Conservation (phyloP, 2,329 filamentous ascomycete genomes). For the Fusarium penzigii region DNA sequence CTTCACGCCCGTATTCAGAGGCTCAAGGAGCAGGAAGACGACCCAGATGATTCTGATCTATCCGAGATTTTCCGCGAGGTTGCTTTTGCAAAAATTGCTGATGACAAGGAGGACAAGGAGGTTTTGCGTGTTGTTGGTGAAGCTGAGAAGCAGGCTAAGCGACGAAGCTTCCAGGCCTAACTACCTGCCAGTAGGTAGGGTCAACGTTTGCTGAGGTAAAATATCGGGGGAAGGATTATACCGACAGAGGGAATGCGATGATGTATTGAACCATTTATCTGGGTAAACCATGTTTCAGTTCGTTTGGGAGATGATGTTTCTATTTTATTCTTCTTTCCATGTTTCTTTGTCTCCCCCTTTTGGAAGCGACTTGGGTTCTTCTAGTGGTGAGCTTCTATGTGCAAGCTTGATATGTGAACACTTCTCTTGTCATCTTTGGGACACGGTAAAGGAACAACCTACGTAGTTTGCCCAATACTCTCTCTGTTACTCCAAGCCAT, state of each 20-base stretch:
- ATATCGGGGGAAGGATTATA: background rate
- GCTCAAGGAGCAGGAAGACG: constrained; percentile 91
- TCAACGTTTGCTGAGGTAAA: background rate
- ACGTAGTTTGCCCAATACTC: too few species aligned
- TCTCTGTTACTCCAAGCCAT: too few species aligned
- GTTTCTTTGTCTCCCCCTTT: too few species aligned
- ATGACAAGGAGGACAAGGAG: constrained; percentile 75
- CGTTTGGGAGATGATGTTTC: too few species aligned
- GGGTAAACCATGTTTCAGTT: background rate
- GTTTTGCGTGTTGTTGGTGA: constrained; percentile 66
- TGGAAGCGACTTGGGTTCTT: too few species aligned
- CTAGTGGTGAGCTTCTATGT: too few species aligned
- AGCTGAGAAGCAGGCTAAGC: constrained; percentile 51
- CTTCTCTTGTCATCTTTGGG: too few species aligned
- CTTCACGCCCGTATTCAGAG: constrained; percentile 93
- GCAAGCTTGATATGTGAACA: too few species aligned
- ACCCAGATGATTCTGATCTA: constrained; percentile 69
- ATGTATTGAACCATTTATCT: background rate
- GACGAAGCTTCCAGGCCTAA: constrained; percentile 29
- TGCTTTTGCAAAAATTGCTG: constrained; percentile 87
- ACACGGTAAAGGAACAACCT: too few species aligned
- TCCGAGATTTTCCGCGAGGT: constrained; percentile 79
- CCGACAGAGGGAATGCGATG: background rate
- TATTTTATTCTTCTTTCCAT: too few species aligned
- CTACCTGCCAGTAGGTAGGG: too few species aligned